Evolutionary conservation across 2,329 filamentous ascomycete genomes (phyloP), one percentile per base, ranked within the genome.

Genomic region (Paracorniculantispora psalliotae): DNA sequence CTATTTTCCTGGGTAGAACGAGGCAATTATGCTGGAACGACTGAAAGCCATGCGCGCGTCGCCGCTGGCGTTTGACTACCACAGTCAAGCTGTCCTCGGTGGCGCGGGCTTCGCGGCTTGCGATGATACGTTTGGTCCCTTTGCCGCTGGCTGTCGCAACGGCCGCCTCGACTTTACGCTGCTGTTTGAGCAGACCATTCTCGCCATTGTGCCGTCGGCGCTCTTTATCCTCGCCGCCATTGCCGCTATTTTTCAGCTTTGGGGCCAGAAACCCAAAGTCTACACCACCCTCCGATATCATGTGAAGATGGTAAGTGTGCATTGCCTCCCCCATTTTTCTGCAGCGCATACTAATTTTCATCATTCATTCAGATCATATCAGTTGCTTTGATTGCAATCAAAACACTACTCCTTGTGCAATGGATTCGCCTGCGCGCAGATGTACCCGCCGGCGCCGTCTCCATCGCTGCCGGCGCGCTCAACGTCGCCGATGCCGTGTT

Each of bases 401-500:
- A 54, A 30, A 26, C 19, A 4, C 13, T 53, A 3, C 26, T 52
- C 15, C 57, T 59, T 13, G 39, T 23, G 3, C 37, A 53, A 21
- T 59, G 57, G 57, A 41, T 47, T 12, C 21, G 17, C 7, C 26
- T 46, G 13, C 25, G 37, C 28, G 39, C 28, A 26, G 21, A 19
- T 26, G n/a, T 49, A 7, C 57, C 50, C 4, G 41, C 28, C 4
- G 30, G 49, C 43, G 12, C 26, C 2, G 39, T 54, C 28, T 35
- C 41, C 1, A 26, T 59, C n/a, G 48, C 67, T 2, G 61, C 65
- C 25, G 46, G 67, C 1, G 56, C 61, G 0, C 61, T 77, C 17
- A 71, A 69, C 4, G 61, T 69, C 5, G 57, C 68, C 13, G 65
- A 66, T 13, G 62, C 66, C 8, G 23, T 71, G 17, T 60, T 61